Conservation (phyloP, 1,139 yeast genomes). For the Yamadazyma jaroonii region DNA sequence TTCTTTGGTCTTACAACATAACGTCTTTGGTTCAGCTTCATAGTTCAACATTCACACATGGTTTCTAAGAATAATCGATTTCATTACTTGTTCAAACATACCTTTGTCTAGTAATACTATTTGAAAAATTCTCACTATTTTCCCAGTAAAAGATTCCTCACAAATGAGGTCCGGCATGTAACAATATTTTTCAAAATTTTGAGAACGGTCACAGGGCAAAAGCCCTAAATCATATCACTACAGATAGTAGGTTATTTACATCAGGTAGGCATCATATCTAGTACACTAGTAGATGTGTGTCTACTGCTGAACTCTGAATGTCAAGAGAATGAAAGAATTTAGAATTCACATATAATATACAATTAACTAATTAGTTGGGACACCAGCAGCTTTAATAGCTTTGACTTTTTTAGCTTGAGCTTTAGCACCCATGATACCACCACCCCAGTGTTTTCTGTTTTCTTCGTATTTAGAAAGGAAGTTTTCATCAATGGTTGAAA, state of each 20-base stretch:
- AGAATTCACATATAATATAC: background rate
- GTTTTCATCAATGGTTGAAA: conserved; percentile 91
- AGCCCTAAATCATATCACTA: too few species aligned
- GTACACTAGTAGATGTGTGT: too few species aligned
- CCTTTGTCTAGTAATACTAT: conserved; percentile 4
- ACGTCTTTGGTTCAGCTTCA: too few species aligned
- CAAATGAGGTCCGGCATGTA: background rate
- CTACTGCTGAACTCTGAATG: too few species aligned
- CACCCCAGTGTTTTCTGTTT: conserved; percentile 98
- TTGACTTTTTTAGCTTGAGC: conserved; percentile 68
- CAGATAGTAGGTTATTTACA: too few species aligned
- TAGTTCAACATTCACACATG: too few species aligned
- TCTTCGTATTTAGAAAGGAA: conserved; percentile 92
- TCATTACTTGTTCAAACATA: conserved; percentile 1
- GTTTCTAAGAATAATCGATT: too few species aligned
- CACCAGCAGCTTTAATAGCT: conserved; percentile 42
- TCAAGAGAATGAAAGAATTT: too few species aligned
- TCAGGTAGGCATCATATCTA: too few species aligned
- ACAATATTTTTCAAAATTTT: background rate
- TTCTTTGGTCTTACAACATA: too few species aligned
- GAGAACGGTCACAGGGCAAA: conserved; percentile 5
- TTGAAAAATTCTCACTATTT: conserved; percentile 3
- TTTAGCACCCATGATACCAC: conserved; percentile 96
- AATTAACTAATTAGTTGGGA: conserved; percentile 8
- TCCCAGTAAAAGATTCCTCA: conserved; percentile 1